A percentile compares a stretch with the other conserved stretches of the same genome.
Evolutionary conservation across 192 early-diverging fungal genomes (phyloP).

Genomic region (Coemansia biformis): DNA sequence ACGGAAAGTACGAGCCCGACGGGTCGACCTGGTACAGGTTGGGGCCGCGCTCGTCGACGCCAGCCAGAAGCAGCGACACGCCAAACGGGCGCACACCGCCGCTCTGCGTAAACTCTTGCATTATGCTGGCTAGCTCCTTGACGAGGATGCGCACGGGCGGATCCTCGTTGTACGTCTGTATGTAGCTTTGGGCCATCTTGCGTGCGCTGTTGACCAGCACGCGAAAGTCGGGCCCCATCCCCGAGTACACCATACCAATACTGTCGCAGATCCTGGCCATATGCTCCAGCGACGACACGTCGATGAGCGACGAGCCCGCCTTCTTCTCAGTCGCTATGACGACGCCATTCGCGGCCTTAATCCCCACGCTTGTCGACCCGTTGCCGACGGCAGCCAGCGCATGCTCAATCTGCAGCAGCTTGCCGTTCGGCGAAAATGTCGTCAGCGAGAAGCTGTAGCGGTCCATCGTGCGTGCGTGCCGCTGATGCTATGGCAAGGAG

Average conservation of each 20-base stretch:
- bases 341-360: constrained; percentile 95
- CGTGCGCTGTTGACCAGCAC: constrained; percentile 91
- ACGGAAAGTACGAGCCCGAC: constrained; percentile 96
- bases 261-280: constrained; percentile 83
- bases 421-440: constrained; percentile 98
- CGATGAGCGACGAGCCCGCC: constrained; percentile 84
- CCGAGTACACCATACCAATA: constrained; percentile 98
- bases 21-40: constrained; percentile 98
- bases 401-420: constrained; percentile 98
- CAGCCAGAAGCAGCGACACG: constrained; percentile 93
- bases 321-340: constrained; percentile 99
- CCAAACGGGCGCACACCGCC: constrained; percentile 99
- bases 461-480: constrained; percentile 13
- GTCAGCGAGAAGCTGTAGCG: constrained; percentile 97
- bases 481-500: too few species aligned
- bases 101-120: constrained; percentile 99
- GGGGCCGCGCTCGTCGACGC: constrained; percentile 87
- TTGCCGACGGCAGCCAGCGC: constrained; percentile 87
- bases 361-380: constrained; percentile 89
- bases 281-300: constrained; percentile 87
- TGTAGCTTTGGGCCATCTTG: constrained; percentile 95
- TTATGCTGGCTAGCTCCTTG: constrained; percentile 91
- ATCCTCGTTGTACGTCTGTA: constrained; percentile 87
- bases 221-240: constrained; percentile 98
- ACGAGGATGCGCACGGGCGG: constrained; percentile 94